Evolutionary conservation across 1,284 basidiomycete genomes (phyloP).

Genomic region (Veloporphyrellus conicus): DNA sequence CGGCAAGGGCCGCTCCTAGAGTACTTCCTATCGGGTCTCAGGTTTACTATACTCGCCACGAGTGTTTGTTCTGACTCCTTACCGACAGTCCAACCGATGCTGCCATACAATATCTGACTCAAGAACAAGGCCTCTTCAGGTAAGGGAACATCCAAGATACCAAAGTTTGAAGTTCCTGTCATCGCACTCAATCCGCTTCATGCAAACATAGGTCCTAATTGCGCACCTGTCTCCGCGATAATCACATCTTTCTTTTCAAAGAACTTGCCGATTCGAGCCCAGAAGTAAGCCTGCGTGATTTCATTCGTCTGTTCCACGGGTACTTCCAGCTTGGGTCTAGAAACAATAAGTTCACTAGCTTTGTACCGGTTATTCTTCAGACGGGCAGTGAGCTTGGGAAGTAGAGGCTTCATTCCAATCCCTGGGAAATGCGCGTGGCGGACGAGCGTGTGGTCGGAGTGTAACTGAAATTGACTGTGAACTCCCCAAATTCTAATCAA

Average conservation of each 20-base stretch:
- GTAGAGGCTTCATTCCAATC: constrained; percentile 69
- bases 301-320: constrained; percentile 46
- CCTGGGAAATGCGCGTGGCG: constrained; percentile 58
- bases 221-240: constrained; percentile 73
- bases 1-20: constrained; percentile 77
- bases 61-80: constrained; percentile 21
- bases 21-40: constrained; percentile 41
- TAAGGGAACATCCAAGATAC: constrained; percentile 71
- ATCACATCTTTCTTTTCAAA: constrained; percentile 77
- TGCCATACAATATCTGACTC: constrained; percentile 81
- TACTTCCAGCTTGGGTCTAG: constrained; percentile 43
- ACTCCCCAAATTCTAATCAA: neutral
- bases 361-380: constrained; percentile 41
- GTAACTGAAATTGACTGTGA: constrained; percentile 51
- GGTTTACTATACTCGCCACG: constrained; percentile 18
- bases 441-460: constrained; percentile 75
- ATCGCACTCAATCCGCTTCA: constrained; percentile 22
- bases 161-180: constrained; percentile 58
- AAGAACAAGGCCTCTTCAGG: constrained; percentile 65
- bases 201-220: neutral
- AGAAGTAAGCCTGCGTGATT: constrained; percentile 80
- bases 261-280: constrained; percentile 80
- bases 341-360: constrained; percentile 46
- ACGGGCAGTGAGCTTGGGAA: constrained; percentile 63
- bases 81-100: constrained; percentile 85